Percentiles rank a stretch among this genome's conserved stretches.
phyloP scores from a whole-genome alignment of 2,329 filamentous ascomycete genomes.

The Penicillium sp. region DNA sequence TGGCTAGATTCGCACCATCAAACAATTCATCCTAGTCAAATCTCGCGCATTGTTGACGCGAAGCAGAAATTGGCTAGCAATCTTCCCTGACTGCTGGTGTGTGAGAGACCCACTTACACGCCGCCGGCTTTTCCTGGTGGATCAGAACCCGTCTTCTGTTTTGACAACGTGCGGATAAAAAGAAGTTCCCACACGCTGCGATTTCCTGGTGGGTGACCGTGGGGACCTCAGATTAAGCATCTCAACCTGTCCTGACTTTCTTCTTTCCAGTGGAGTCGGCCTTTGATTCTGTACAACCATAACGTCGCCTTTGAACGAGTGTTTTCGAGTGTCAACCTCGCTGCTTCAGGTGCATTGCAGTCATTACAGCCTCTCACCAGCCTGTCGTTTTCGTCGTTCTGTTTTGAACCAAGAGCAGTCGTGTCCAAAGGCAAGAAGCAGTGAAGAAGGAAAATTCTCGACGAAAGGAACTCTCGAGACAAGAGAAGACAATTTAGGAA shows the following conservation, averaged over 20 bases:
- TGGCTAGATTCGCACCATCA: constrained; percentile 22
- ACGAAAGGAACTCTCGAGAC: background rate
- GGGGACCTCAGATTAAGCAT: constrained; percentile 46
- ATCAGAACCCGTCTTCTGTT: constrained; percentile 44
- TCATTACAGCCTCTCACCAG: constrained; percentile 12
- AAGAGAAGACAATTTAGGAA: constrained; percentile 22
- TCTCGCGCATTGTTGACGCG: constrained; percentile 39
- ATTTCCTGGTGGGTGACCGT: constrained; percentile 46
- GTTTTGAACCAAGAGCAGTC: constrained; percentile 16
- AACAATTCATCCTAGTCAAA: constrained; percentile 26
- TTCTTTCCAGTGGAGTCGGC: constrained; percentile 39
- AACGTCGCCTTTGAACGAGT: constrained; percentile 6
- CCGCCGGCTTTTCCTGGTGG: constrained; percentile 41
- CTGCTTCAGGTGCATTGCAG: constrained; percentile 8
- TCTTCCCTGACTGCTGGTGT: constrained; percentile 38
- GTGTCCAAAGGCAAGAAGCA: constrained; percentile 22
- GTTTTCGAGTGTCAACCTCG: constrained; percentile 3
- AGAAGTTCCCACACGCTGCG: constrained; percentile 44
- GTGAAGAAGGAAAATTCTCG: background rate
- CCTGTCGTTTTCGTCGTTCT: constrained; percentile 24
- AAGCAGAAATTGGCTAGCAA: constrained; percentile 38
- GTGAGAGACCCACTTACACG: constrained; percentile 46
- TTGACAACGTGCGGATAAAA: constrained; percentile 49
- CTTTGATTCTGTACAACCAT: constrained; percentile 30
- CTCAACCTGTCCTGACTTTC: constrained; percentile 32